Percentiles rank a stretch among this genome's conserved stretches.
Conservation (phyloP, 208 protist species). For the Angomonas deanei region DNA sequence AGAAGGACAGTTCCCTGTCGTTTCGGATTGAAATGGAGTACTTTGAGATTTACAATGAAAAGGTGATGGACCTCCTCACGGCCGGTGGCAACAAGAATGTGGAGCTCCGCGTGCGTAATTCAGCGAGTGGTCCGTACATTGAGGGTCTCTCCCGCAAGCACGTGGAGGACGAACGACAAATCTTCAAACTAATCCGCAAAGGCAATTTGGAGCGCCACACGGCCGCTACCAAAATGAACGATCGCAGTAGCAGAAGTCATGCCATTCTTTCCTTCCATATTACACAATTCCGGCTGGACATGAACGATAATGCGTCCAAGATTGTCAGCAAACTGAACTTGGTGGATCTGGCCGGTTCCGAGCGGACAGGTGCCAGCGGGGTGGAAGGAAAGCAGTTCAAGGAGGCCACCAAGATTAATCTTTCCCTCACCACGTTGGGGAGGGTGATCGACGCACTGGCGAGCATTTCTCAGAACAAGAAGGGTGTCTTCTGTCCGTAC, state of each 20-base stretch:
- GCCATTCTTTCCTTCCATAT: conserved; percentile 82
- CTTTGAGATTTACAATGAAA: conserved; percentile 92
- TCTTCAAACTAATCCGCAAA: conserved; percentile 49
- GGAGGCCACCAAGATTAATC: conserved; percentile 91
- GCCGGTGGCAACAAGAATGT: conserved; percentile 8
- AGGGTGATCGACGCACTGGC: conserved; percentile 84
- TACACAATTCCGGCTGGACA: conserved; percentile 44
- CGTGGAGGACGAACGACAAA: conserved; percentile 47
- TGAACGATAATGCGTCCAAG: conserved; percentile 22
- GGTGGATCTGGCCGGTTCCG: conserved; percentile 93
- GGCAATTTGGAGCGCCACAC: conserved; percentile 80
- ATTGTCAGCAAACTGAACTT: conserved; percentile 84
- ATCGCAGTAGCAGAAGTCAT: conserved; percentile 85
- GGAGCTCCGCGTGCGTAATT: conserved; percentile 69
- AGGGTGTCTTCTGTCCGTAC: conserved; percentile 77
- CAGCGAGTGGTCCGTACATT: conserved; percentile 64
- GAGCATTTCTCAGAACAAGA: conserved; percentile 32
- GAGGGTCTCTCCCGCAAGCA: conserved; percentile 59
- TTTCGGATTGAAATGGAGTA: conserved; percentile 78
- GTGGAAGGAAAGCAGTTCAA: conserved; percentile 58
- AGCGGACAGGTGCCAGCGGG: conserved; percentile 60
- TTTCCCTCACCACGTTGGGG: conserved; percentile 83
- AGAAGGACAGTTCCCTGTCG: conserved; percentile 60
- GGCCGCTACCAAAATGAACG: conserved; percentile 85
- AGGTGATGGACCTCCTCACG: conserved; percentile 73